Evolutionary conservation across 2,329 filamentous ascomycete genomes (phyloP).

Genomic region (Lizonia empirigonia): DNA sequence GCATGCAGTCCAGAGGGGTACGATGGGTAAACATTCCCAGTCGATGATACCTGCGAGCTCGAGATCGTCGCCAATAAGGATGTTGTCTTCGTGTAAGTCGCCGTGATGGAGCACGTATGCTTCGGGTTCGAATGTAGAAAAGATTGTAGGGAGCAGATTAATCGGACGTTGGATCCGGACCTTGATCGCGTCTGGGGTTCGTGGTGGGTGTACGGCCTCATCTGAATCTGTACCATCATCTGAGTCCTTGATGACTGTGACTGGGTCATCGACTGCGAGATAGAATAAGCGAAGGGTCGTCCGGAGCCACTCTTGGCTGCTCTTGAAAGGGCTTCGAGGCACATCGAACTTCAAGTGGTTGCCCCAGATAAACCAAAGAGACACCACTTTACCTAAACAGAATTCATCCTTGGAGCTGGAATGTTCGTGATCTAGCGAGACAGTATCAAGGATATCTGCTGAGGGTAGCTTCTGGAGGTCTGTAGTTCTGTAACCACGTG

Average conservation of each 20-base stretch:
- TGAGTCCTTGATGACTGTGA: no score
- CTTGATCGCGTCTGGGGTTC: not conserved
- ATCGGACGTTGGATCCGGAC: not conserved
- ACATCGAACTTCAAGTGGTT: not conserved
- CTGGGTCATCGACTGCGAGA: no score
- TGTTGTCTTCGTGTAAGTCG: constrained; percentile 13
- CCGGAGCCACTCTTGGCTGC: not conserved
- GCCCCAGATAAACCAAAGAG: not conserved
- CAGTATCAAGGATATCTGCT: not conserved
- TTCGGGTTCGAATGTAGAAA: not conserved
- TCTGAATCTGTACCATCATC: no score
- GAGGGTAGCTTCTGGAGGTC: not conserved
- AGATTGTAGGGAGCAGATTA: not conserved
- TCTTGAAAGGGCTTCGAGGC: not conserved
- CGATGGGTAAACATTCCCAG: constrained; percentile 18
- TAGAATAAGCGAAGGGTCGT: no score
- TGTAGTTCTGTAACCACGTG: no score
- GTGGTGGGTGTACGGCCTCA: no score
- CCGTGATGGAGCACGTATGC: constrained; percentile 12
- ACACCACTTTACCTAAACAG: not conserved
- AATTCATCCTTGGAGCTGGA: not conserved
- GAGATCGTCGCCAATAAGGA: constrained; percentile 15
- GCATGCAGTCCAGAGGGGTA: constrained; percentile 19
- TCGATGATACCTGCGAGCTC: constrained; percentile 20
- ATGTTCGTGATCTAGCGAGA: not conserved